phyloP scores from a whole-genome alignment of 2,329 filamentous ascomycete species.

The Trichophyton equinum region DNA sequence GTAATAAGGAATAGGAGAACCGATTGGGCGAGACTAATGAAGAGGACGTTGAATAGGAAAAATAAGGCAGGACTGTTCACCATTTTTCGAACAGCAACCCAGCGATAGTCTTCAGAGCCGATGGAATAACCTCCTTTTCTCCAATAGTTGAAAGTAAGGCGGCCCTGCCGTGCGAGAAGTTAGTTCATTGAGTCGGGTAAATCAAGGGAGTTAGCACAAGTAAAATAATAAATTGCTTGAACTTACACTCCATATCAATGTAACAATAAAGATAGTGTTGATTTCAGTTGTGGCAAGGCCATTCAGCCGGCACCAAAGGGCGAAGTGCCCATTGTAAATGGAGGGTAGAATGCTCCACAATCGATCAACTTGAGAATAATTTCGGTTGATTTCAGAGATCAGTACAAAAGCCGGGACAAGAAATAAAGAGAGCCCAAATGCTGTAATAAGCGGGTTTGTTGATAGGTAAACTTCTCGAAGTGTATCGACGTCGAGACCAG shows the following conservation, averaged over 20 bases:
- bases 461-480: slow-evolving; percentile 61
- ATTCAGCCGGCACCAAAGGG: slow-evolving; percentile 65
- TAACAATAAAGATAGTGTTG: slow-evolving; percentile 59
- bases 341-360: slow-evolving; percentile 83
- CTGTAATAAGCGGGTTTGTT: slow-evolving; percentile 76
- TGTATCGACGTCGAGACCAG: slow-evolving; percentile 46
- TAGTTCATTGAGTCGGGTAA: background rate
- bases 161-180: slow-evolving; percentile 37
- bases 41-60: slow-evolving; percentile 76
- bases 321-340: slow-evolving; percentile 74
- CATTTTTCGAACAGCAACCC: slow-evolving; percentile 59
- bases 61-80: slow-evolving; percentile 62
- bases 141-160: slow-evolving; percentile 94
- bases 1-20: slow-evolving; percentile 68
- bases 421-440: slow-evolving; percentile 57
- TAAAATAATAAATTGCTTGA: too few relatives aligned
- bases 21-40: slow-evolving; percentile 76
- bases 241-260: slow-evolving; percentile 66
- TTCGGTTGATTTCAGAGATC: slow-evolving; percentile 72
- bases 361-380: slow-evolving; percentile 94
- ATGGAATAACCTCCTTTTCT: slow-evolving; percentile 81
- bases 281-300: slow-evolving; percentile 58
- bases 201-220: background rate
- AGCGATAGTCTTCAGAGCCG: slow-evolving; percentile 91
- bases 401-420: slow-evolving; percentile 62